Percentiles rank a stretch among this genome's conserved stretches.
These are phyloP conservation scores for Globisporangium alternatum DNA, from an alignment of 352 stramenopile genomes.

Conservation along the genomic window DNA sequence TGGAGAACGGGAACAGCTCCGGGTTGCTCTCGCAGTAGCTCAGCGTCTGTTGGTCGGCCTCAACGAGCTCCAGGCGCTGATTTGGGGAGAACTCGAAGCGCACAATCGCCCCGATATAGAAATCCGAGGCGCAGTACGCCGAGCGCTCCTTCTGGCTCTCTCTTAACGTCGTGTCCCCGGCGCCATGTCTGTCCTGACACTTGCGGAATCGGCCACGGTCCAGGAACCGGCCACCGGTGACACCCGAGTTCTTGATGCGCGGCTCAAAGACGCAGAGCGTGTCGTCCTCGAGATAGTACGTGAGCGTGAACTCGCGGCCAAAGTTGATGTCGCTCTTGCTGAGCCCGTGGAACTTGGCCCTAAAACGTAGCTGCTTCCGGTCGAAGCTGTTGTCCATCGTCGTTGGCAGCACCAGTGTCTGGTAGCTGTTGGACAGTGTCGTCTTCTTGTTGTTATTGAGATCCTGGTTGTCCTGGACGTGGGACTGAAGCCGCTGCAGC, in stretches of 20 bases:
- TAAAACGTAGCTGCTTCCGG: conserved; percentile 72
- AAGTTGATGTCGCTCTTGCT: conserved; percentile 33
- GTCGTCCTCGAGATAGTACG: conserved; percentile 77
- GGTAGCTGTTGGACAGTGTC: conserved; percentile 13
- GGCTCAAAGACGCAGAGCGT: conserved; percentile 79
- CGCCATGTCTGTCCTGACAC: conserved; percentile 13
- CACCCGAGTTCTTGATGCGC: conserved; percentile 60
- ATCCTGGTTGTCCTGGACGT: conserved; percentile 22
- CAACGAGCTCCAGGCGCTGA: conserved; percentile 67
- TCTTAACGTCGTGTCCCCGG: conserved; percentile 22
- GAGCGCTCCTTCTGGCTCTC: conserved; percentile 35
- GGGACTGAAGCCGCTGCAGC: conserved; percentile 14
- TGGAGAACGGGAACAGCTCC: conserved; percentile 62
- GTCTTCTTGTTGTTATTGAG: conserved; percentile 1
- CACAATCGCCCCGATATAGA: conserved; percentile 70
- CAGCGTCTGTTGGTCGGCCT: conserved; percentile 73
- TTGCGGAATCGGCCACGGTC: conserved; percentile 72
- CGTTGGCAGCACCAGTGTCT: conserved; percentile 26
- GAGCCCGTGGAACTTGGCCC: conserved; percentile 52
- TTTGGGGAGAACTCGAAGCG: conserved; percentile 68
- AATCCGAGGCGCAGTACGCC: conserved; percentile 50
- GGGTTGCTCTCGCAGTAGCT: conserved; percentile 73
- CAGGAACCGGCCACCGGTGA: conserved; percentile 65
- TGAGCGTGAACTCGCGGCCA: conserved; percentile 70
- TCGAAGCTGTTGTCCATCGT: conserved; percentile 36